Conservation (phyloP, 2,329 filamentous ascomycete genomes). For the Trichoderma brevicompactum region DNA sequence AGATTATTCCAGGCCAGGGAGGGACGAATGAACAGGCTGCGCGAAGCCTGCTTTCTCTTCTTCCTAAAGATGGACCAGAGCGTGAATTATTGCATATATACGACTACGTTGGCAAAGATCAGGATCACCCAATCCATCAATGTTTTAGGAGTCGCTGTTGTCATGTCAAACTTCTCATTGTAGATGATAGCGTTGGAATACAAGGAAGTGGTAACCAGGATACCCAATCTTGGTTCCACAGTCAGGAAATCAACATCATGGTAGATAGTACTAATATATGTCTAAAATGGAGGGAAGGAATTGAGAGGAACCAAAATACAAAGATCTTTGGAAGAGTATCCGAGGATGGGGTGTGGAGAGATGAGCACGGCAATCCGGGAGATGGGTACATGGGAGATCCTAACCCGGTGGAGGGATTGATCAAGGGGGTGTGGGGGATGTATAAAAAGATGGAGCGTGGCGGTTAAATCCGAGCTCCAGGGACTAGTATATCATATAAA, state of each 20-base stretch:
- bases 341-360: slow-evolving; percentile 32
- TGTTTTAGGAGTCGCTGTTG: slow-evolving; percentile 68
- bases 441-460: slow-evolving; percentile 30
- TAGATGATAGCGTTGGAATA: slow-evolving; percentile 69
- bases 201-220: slow-evolving; percentile 81
- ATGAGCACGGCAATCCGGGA: slow-evolving; percentile 28
- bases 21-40: slow-evolving; percentile 76
- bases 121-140: slow-evolving; percentile 68
- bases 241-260: slow-evolving; percentile 78
- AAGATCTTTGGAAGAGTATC: slow-evolving; percentile 47
- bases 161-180: slow-evolving; percentile 78
- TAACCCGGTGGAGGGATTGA: slow-evolving; percentile 27
- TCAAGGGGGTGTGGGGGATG: slow-evolving; percentile 32
- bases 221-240: slow-evolving; percentile 79
- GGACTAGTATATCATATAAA: background rate
- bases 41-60: slow-evolving; percentile 58
- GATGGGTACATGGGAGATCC: slow-evolving; percentile 33
- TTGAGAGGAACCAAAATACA: slow-evolving; percentile 71
- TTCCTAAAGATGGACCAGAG: slow-evolving; percentile 51
- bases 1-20: slow-evolving; percentile 75
- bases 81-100: slow-evolving; percentile 57
- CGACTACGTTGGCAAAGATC: slow-evolving; percentile 77
- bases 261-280: slow-evolving; percentile 68
- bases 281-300: slow-evolving; percentile 62
- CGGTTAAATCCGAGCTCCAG: too few species aligned